Conservation (phyloP, 129 eudicot species). For the Centaurea solstitialis region DNA sequence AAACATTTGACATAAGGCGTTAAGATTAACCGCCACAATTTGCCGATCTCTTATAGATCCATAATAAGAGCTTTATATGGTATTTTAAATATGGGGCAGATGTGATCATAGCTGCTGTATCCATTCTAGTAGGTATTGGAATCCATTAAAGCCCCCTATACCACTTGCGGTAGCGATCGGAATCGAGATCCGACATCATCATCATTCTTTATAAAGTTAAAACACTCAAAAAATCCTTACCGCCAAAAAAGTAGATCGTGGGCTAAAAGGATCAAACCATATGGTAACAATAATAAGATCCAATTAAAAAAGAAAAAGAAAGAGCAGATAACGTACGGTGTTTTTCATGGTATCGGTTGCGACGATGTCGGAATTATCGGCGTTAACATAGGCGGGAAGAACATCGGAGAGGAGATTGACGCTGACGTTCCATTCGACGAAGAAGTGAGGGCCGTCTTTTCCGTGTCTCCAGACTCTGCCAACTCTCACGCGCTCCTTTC, state of each 20-base stretch:
- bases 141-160: conserved; percentile 13
- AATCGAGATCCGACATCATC: conserved; percentile 17
- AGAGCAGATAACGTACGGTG: conserved; percentile 48
- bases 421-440: conserved; percentile 84
- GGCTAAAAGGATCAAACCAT: not conserved
- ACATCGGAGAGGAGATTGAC: conserved; percentile 83
- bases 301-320: not conserved
- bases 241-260: conserved; percentile 5
- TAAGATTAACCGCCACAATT: no score
- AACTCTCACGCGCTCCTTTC: conserved; percentile 86
- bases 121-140: not conserved
- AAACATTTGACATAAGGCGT: no score
- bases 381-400: conserved; percentile 54
- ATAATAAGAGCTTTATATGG: no score
- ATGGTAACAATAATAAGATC: not conserved
- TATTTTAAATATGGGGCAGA: no score
- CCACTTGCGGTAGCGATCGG: not conserved
- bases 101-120: not conserved
- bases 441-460: conserved; percentile 45
- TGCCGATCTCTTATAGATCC: no score
- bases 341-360: conserved; percentile 99
- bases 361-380: conserved; percentile 85
- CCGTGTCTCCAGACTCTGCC: conserved; percentile 78
- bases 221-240: not conserved
- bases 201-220: not conserved